Evolutionary conservation across 805 yeast species (phyloP).

Genomic region (Tetrapisispora fleetii): DNA sequence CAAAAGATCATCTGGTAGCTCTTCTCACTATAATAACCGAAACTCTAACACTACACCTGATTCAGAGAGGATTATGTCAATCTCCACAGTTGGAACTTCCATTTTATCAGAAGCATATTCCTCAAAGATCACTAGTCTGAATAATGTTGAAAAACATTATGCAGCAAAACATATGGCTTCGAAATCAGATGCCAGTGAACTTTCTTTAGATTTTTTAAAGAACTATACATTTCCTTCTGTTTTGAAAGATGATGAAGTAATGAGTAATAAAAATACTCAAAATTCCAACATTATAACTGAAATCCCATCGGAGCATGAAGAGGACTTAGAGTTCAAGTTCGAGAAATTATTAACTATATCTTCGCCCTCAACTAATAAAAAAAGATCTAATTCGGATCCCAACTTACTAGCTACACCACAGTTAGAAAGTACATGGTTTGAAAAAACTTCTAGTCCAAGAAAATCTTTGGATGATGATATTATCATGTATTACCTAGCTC

Average conservation of each 20-base stretch:
- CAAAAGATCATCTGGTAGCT: neutral
- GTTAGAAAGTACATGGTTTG: slow-evolving; percentile 11
- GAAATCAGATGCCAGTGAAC: slow-evolving; percentile 7
- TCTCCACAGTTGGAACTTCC: slow-evolving; percentile 26
- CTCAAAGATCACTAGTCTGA: slow-evolving; percentile 8
- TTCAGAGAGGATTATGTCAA: slow-evolving; percentile 20
- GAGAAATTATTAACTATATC: neutral
- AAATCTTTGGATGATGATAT: slow-evolving; percentile 18
- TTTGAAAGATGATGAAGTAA: slow-evolving; percentile 11
- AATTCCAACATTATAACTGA: too few species aligned
- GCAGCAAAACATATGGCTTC: slow-evolving; percentile 5
- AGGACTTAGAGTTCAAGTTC: neutral
- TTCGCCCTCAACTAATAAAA: neutral
- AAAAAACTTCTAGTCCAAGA: slow-evolving; percentile 2
- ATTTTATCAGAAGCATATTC: slow-evolving; percentile 10
- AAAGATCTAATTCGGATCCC: slow-evolving; percentile 15
- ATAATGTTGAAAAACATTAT: slow-evolving; percentile 12
- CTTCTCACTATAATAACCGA: slow-evolving; percentile 10
- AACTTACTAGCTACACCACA: slow-evolving; percentile 12
- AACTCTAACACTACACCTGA: slow-evolving; percentile 5
- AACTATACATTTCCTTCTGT: slow-evolving; percentile 27
- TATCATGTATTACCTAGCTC: slow-evolving; percentile 20
- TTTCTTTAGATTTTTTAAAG: slow-evolving; percentile 19
- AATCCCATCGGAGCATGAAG: neutral
- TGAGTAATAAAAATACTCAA: neutral